Evolutionary conservation across 2,329 filamentous ascomycete genomes (phyloP).

Genomic region (Mycosphaerella sp.): DNA sequence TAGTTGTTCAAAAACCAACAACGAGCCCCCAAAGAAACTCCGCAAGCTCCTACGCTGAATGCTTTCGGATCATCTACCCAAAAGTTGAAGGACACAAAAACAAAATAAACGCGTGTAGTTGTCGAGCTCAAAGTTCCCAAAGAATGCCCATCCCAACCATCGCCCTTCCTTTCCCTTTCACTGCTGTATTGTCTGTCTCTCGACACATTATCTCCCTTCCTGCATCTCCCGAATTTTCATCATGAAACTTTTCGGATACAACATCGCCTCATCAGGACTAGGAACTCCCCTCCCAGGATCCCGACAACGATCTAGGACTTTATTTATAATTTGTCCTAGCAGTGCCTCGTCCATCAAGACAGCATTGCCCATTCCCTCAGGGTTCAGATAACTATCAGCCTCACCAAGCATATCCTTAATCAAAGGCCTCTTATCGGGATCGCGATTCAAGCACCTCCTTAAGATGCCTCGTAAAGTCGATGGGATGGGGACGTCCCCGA

Average conservation of each 20-base stretch:
- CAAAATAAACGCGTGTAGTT: not conserved
- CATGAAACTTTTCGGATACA: slow-evolving; percentile 45
- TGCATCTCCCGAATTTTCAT: slow-evolving; percentile 43
- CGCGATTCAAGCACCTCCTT: slow-evolving; percentile 53
- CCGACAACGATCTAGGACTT: slow-evolving; percentile 55
- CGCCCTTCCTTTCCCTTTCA: not conserved
- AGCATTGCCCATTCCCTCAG: slow-evolving; percentile 45
- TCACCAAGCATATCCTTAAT: slow-evolving; percentile 51
- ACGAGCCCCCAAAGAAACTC: no score
- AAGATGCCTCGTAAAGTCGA: slow-evolving; percentile 52
- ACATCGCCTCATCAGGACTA: slow-evolving; percentile 49
- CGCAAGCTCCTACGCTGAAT: not conserved
- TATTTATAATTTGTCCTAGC: slow-evolving; percentile 53
- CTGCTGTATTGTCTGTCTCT: not conserved
- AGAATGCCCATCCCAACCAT: not conserved
- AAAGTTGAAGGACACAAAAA: not conserved
- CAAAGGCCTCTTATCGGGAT: slow-evolving; percentile 52
- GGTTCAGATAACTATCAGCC: slow-evolving; percentile 54
- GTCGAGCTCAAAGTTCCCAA: not conserved
- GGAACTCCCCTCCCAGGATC: slow-evolving; percentile 48
- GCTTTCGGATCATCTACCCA: not conserved
- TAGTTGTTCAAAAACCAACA: no score
- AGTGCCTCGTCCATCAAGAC: slow-evolving; percentile 53
- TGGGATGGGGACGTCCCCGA: slow-evolving; percentile 57
- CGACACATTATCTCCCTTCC: slow-evolving; percentile 24